Evolutionary conservation across 176 grass and related monocot genomes (phyloP).

Genomic region (Microstegium vimineum): DNA sequence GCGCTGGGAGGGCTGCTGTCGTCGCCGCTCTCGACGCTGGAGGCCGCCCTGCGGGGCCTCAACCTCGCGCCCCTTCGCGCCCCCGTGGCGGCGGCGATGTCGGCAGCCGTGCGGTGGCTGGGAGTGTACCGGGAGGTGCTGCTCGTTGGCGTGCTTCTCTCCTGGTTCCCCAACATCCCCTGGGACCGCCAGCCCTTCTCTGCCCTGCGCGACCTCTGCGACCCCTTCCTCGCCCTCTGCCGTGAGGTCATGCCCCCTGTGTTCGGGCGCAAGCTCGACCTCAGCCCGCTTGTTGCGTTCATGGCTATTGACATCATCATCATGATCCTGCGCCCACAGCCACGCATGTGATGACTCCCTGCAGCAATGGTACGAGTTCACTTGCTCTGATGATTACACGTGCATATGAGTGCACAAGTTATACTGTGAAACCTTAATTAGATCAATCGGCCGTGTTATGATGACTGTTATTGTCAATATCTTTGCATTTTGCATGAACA

Average conservation of each 20-base stretch:
- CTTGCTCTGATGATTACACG: background rate
- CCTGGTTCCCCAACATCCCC: conserved; percentile 96
- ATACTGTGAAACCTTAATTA: background rate
- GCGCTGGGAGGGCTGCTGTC: conserved; percentile 50
- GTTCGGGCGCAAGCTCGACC: conserved; percentile 79
- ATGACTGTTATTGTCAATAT: background rate
- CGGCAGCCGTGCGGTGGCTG: conserved; percentile 80
- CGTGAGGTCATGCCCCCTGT: conserved; percentile 87
- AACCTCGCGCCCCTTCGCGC: conserved; percentile 61
- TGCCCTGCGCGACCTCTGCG: conserved; percentile 77
- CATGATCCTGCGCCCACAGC: conserved; percentile 79
- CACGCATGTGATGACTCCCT: conserved; percentile 52
- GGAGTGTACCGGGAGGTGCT: conserved; percentile 88
- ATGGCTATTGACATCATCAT: conserved; percentile 78
- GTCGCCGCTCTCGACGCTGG: conserved; percentile 39
- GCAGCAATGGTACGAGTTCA: background rate
- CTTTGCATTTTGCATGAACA: background rate
- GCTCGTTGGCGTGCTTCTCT: conserved; percentile 79
- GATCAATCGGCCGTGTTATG: background rate
- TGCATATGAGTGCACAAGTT: background rate
- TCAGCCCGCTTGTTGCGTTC: conserved; percentile 90
- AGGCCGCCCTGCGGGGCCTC: conserved; percentile 41
- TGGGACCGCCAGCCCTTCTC: conserved; percentile 96
- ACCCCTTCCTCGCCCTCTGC: conserved; percentile 87
- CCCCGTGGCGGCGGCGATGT: conserved; percentile 68